These are phyloP conservation scores for Fagus crenata DNA, from an alignment of 306 rosid genomes.

Conservation along the genomic window DNA sequence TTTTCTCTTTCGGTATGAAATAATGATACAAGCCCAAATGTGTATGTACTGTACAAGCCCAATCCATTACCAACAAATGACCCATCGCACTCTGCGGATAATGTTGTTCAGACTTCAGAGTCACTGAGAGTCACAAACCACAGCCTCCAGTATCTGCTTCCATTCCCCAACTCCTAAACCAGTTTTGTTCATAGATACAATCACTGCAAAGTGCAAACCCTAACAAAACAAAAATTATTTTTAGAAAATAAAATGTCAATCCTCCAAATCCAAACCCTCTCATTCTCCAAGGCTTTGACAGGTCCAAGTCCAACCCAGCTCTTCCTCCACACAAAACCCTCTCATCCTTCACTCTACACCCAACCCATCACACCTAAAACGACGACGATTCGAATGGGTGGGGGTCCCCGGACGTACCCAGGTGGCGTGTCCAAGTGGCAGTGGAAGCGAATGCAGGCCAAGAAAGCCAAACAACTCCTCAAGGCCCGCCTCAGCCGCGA, in stretches of 20 bases:
- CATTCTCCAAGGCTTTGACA: constrained; percentile 42
- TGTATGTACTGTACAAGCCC: background rate
- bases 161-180: background rate
- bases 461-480: constrained; percentile 79
- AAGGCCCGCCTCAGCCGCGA: constrained; percentile 82
- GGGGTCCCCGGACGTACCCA: constrained; percentile 92
- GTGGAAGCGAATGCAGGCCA: constrained; percentile 95
- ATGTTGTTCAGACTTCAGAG: background rate
- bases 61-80: background rate
- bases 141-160: too few species aligned
- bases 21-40: too few species aligned
- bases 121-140: background rate
- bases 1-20: too few species aligned
- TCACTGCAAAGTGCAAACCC: background rate
- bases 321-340: constrained; percentile 33
- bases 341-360: constrained; percentile 26
- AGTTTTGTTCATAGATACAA: background rate
- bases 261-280: constrained; percentile 23
- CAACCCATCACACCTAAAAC: constrained; percentile 23
- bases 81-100: background rate
- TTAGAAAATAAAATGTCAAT: constrained; percentile 8
- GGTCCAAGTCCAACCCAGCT: constrained; percentile 35
- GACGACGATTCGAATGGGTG: constrained; percentile 82
- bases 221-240: too few species aligned
- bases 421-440: constrained; percentile 98